Evolutionary conservation across 1,284 basidiomycete species (phyloP), one percentile per base, ranked within the genome.

Genomic region (Rhizoctonia solani): DNA sequence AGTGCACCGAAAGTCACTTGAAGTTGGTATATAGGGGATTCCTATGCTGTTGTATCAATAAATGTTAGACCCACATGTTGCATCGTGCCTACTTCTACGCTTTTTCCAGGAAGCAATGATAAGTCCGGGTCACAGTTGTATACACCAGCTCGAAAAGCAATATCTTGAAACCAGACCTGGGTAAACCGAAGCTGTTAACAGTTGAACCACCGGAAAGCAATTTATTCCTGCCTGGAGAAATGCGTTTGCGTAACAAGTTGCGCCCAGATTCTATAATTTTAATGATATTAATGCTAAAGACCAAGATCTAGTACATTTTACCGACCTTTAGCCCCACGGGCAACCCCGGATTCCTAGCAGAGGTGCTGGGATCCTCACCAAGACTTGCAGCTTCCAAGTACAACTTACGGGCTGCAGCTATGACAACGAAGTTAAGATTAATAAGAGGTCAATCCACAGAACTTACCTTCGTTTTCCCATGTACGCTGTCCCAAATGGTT

Each of bases 251-350:
- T 95, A 95, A 74, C 93, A 94, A 3, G 94, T 96, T 13, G 94
- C 94, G 13, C 94, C 94, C 16, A 96, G 84, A 75, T 97, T 97
- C 88, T 93, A n/a, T n/a, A n/a, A n/a, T n/a, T n/a, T n/a, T n/a
- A n/a, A 14, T 72, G 56, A 54, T 67, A 65, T 13, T 29, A 34
- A 32, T 34, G 21, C 46, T 53, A 21, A 27, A 37, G 6, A 21
- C 19, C 11, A 46, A 54, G 25, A 25, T 6, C 16, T 23, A 41
- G 27, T 2, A 19, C 19, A 41, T n/a, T 47, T 25, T 53, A 70
- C 77, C 13, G 73, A 88, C 92, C 81, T 85, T 88, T 66, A 96
- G 77, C 21, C 94, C 93, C 19, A 94, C 88, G 19, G 92, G 93
- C 13, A 84, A 73, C 52, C 82, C 81, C 23, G 79, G 77, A 67